Conservation (phyloP, 73 alveolate species). For the Effrenium voratum region DNA sequence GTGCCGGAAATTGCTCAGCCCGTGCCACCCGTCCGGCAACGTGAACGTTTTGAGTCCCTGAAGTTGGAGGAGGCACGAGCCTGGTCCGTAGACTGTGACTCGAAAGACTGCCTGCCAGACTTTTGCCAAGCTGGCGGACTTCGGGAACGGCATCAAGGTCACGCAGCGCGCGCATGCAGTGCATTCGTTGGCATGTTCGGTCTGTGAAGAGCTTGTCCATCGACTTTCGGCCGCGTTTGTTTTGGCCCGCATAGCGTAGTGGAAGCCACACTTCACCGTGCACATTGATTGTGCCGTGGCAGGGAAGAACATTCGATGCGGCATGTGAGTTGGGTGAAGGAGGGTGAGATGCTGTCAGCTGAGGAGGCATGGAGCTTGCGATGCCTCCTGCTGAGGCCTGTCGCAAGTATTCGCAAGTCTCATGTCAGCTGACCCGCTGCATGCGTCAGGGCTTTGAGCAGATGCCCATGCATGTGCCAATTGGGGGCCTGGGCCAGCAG, state of each 20-base stretch:
- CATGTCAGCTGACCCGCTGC: neutral
- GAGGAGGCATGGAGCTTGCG: conserved; percentile 40
- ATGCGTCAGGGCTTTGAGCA: conserved; percentile 55
- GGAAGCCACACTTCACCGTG: no score
- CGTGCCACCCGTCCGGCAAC: conserved; percentile 66
- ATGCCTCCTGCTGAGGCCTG: conserved; percentile 61
- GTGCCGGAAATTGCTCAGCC: conserved; percentile 13
- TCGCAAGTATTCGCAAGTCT: neutral
- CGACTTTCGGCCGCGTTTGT: no score
- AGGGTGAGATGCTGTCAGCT: neutral
- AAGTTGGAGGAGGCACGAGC: conserved; percentile 13
- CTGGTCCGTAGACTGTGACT: neutral
- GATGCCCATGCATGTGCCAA: conserved; percentile 93
- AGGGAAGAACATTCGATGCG: no score
- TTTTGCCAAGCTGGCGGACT: conserved; percentile 71
- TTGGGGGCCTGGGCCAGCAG: conserved; percentile 86
- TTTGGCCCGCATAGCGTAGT: no score
- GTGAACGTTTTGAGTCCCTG: conserved; percentile 57
- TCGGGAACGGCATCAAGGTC: conserved; percentile 86
- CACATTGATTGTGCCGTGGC: no score
- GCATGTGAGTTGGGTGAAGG: no score
- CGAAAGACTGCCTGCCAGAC: conserved; percentile 16
- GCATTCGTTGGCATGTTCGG: no score
- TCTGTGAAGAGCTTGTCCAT: no score
- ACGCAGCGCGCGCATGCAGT: neutral